These are phyloP conservation scores for Cenchrus americanus DNA, from an alignment of 176 grass and related monocot species.

Conservation along the genomic window DNA sequence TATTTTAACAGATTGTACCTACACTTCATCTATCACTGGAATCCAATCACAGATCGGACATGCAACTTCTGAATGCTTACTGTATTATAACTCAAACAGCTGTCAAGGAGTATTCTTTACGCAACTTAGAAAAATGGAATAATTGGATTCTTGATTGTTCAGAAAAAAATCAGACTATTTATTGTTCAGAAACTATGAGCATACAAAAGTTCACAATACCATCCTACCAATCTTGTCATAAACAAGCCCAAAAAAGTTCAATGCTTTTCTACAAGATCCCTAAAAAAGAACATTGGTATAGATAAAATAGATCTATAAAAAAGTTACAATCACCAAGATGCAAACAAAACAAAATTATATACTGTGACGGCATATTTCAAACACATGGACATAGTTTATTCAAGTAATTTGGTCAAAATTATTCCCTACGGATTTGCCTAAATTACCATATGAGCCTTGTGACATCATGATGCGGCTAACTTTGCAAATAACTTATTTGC, in stretches of 20 bases:
- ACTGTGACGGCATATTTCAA: background rate
- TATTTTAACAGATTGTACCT: slow-evolving; percentile 90
- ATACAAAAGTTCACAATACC: background rate
- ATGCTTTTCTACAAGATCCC: background rate
- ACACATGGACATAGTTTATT: too few species aligned
- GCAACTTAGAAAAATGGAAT: background rate
- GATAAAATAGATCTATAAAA: background rate
- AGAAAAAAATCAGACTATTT: background rate
- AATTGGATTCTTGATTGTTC: background rate
- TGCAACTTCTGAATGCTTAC: background rate
- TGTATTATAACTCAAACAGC: slow-evolving; percentile 13
- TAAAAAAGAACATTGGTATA: background rate
- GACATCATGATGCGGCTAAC: too few species aligned
- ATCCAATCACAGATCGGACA: background rate
- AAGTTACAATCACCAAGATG: background rate
- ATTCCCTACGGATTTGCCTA: too few species aligned
- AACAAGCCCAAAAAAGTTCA: background rate
- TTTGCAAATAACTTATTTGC: too few species aligned
- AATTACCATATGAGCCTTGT: too few species aligned
- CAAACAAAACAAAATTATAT: background rate
- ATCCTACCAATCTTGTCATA: background rate
- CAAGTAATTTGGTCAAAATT: too few species aligned
- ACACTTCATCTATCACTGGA: slow-evolving; percentile 9
- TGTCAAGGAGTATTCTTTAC: slow-evolving; percentile 5
- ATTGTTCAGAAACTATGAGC: background rate